Conservation (phyloP, 1,139 yeast species). For the Spathaspora sp. region DNA sequence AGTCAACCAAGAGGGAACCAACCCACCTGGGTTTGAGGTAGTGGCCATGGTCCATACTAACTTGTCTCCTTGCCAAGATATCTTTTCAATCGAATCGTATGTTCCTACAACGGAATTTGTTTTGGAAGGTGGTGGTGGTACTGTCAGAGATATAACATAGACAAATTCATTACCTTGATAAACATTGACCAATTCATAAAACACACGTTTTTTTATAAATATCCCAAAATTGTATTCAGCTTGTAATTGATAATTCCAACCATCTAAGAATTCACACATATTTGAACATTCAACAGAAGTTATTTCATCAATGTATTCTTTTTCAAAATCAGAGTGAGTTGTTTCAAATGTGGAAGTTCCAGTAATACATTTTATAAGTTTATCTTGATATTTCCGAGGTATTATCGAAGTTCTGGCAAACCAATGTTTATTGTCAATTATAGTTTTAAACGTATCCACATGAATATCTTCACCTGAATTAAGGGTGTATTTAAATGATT, state of each 20-base stretch:
- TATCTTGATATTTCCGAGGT: not conserved
- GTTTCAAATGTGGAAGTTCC: constrained; percentile 14
- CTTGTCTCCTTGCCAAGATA: constrained; percentile 32
- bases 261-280: constrained; percentile 7
- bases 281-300: constrained; percentile 14
- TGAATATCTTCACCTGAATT: not conserved
- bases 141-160: constrained; percentile 53
- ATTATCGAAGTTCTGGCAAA: constrained; percentile 1
- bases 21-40: constrained; percentile 66
- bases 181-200: constrained; percentile 58
- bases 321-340: constrained; percentile 38
- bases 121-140: constrained; percentile 20
- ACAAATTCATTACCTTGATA: constrained; percentile 30
- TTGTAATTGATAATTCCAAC: constrained; percentile 20
- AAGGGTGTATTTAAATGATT: not conserved
- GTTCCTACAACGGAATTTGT: constrained; percentile 36
- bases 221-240: constrained; percentile 51
- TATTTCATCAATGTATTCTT: constrained; percentile 34
- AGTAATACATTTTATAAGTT: not conserved
- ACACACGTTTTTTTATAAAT: constrained; percentile 50
- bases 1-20: constrained; percentile 63
- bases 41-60: constrained; percentile 67
- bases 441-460: not conserved
- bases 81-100: constrained; percentile 61
- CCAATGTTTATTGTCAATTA: not conserved